These are phyloP conservation scores for Gnomoniopsis sp. DNA, from an alignment of 2,329 filamentous ascomycete genomes.

Conservation along the genomic window DNA sequence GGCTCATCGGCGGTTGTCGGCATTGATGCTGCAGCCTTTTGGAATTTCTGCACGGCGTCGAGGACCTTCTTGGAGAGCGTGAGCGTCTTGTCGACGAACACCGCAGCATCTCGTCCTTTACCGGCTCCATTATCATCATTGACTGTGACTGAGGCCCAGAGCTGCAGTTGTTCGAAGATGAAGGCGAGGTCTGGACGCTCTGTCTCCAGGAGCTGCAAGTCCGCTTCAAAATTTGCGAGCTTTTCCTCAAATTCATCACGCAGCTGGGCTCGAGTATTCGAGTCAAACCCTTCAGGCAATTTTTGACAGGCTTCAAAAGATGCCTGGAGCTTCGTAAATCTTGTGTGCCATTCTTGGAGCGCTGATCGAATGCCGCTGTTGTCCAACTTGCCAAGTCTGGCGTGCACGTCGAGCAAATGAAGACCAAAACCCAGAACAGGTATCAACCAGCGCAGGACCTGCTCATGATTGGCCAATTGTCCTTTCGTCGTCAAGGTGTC, in stretches of 20 bases:
- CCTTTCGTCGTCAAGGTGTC: slow-evolving; percentile 20
- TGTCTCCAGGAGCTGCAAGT: slow-evolving; percentile 40
- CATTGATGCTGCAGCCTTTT: slow-evolving; percentile 50
- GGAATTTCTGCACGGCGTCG: slow-evolving; percentile 72
- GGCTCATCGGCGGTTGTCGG: slow-evolving; percentile 58
- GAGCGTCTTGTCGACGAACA: slow-evolving; percentile 58
- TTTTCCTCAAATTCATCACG: slow-evolving; percentile 33
- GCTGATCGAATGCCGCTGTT: slow-evolving; percentile 40
- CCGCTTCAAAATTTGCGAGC: slow-evolving; percentile 34
- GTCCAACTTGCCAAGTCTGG: slow-evolving; percentile 55
- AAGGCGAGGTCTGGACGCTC: slow-evolving; percentile 60
- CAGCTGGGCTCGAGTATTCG: slow-evolving; percentile 32
- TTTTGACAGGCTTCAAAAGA: slow-evolving; percentile 39
- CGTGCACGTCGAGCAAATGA: slow-evolving; percentile 63
- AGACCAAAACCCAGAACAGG: slow-evolving; percentile 63
- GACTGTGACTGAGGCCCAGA: slow-evolving; percentile 51
- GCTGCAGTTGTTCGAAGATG: slow-evolving; percentile 60
- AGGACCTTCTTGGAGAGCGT: slow-evolving; percentile 71
- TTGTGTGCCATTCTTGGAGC: slow-evolving; percentile 48
- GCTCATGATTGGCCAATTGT: slow-evolving; percentile 23
- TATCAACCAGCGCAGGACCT: slow-evolving; percentile 57
- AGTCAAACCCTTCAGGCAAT: slow-evolving; percentile 51
- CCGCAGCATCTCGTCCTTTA: slow-evolving; percentile 27
- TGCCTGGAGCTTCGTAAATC: slow-evolving; percentile 40
- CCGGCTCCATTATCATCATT: slow-evolving; percentile 15